phyloP scores from a whole-genome alignment of 1,284 basidiomycete genomes.

The Ustilago hordei region DNA sequence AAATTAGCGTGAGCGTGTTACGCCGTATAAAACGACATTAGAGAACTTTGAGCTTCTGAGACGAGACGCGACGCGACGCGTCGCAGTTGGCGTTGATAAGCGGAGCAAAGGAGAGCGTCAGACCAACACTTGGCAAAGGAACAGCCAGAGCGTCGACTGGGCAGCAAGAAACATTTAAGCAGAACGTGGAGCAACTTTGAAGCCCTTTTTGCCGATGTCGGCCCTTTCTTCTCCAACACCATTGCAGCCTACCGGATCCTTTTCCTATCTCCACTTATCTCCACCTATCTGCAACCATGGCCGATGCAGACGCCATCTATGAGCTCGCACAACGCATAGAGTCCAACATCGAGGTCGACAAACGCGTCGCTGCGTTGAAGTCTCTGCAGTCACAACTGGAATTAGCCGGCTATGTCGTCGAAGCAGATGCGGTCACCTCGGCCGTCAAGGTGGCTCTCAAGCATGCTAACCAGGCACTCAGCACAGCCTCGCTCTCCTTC shows the following conservation, averaged over 20 bases:
- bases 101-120: constrained; percentile 3
- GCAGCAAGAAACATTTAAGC: neutral
- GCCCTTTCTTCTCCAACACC: constrained; percentile 5
- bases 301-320: constrained; percentile 48
- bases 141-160: neutral
- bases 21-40: neutral
- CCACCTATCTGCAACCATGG: constrained; percentile 20
- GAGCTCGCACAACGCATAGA: constrained; percentile 44
- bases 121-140: constrained; percentile 16
- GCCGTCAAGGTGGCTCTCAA: constrained; percentile 80
- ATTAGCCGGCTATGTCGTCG: constrained; percentile 41
- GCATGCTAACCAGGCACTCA: constrained; percentile 82
- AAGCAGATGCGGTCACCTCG: constrained; percentile 54
- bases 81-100: constrained; percentile 12
- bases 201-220: neutral
- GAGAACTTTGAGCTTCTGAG: neutral
- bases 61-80: constrained; percentile 14
- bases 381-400: constrained; percentile 43
- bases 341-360: constrained; percentile 50
- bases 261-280: neutral
- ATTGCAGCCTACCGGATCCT: neutral
- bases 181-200: neutral
- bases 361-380: constrained; percentile 38
- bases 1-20: neutral
- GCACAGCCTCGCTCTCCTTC: constrained; percentile 61